Base-by-base conservation (phyloP, 2,329 filamentous ascomycete species). In the Stagonosporopsis rhizophila region DNA sequence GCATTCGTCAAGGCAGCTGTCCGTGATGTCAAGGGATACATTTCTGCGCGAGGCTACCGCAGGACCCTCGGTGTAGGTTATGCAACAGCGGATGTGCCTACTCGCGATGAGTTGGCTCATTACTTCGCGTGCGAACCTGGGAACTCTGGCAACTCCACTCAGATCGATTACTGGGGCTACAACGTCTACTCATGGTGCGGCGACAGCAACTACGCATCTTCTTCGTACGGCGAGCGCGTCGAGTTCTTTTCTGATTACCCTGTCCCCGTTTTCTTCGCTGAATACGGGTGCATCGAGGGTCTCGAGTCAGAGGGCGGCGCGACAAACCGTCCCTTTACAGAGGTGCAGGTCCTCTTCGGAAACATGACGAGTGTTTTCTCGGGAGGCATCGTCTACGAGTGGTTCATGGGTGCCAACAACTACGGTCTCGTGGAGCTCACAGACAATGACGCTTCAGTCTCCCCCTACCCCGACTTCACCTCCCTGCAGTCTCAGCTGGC, bases 141-240 rank as follows among this genome's bases (percentile, higher is more conserved):
- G 14, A 63, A 70, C 39, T 25, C 56, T 2, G 71, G 71, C 11
- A 75, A 74, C 49, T 80, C 81, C 7, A 79, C 80, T 69, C 77
- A 89, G 57, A 96, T 98, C 64, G 95, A 99, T 79, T 97, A 95
- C 83, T 98, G 93, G 91, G 95, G 95, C 55, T 98, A 98, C 88
- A 99, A 99, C 82, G 96, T 98, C 79, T 99, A 98, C 85, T 96
- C 93, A 40, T 99, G 95, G 95, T 99, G 95, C 76, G 95, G 94
- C 64, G 77, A 92, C 68, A 96, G 90, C 75, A 86, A 81, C 72
- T 95, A 89, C 80, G 70, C 82, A 28, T 72, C 81, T 48, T 97
- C 95, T 0, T 91, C 91, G 38, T 99, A 95, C 79, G 82, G 88
- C 64, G 83, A 87, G 58, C 89, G 94, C 76, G 92, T 92, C 62